Evolutionary conservation across 2,329 filamentous ascomycete species (phyloP).

Genomic region (Daldinia sp.): DNA sequence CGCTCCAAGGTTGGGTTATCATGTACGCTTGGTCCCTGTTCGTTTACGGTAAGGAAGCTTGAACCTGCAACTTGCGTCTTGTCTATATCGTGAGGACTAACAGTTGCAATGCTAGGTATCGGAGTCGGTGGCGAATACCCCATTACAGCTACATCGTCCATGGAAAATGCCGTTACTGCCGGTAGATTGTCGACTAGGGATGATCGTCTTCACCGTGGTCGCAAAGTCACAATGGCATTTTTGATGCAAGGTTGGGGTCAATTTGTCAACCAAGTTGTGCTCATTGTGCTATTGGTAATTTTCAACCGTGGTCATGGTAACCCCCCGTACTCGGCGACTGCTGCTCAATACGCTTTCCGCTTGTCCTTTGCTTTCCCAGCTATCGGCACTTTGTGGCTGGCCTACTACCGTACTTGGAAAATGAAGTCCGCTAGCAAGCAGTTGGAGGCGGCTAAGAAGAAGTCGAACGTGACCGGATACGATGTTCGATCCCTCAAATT

Average conservation of each 20-base stretch:
- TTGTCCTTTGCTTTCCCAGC: slow-evolving; percentile 93
- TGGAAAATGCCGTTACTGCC: slow-evolving; percentile 89
- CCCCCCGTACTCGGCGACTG: slow-evolving; percentile 80
- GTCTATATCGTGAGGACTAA: slow-evolving; percentile 56
- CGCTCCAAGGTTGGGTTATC: slow-evolving; percentile 93
- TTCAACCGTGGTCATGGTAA: slow-evolving; percentile 84
- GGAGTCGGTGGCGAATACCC: slow-evolving; percentile 90
- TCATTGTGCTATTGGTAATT: slow-evolving; percentile 87
- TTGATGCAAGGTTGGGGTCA: slow-evolving; percentile 99
- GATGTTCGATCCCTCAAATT: slow-evolving; percentile 84
- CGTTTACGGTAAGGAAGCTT: slow-evolving; percentile 73
- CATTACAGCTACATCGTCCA: slow-evolving; percentile 94
- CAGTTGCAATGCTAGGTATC: slow-evolving; percentile 53
- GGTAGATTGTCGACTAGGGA: slow-evolving; percentile 91
- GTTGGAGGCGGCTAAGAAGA: slow-evolving; percentile 85
- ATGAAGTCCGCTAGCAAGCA: slow-evolving; percentile 91
- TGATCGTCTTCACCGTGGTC: slow-evolving; percentile 93
- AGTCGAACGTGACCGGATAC: slow-evolving; percentile 89
- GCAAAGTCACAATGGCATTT: slow-evolving; percentile 95
- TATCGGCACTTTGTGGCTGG: slow-evolving; percentile 90
- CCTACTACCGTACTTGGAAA: slow-evolving; percentile 96
- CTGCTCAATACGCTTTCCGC: slow-evolving; percentile 91
- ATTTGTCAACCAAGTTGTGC: slow-evolving; percentile 89
- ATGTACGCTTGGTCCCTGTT: slow-evolving; percentile 96
- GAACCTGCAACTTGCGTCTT: background rate